Evolutionary conservation across 2,329 filamentous ascomycete species (phyloP).

Genomic region (Fusarium sacchari): DNA sequence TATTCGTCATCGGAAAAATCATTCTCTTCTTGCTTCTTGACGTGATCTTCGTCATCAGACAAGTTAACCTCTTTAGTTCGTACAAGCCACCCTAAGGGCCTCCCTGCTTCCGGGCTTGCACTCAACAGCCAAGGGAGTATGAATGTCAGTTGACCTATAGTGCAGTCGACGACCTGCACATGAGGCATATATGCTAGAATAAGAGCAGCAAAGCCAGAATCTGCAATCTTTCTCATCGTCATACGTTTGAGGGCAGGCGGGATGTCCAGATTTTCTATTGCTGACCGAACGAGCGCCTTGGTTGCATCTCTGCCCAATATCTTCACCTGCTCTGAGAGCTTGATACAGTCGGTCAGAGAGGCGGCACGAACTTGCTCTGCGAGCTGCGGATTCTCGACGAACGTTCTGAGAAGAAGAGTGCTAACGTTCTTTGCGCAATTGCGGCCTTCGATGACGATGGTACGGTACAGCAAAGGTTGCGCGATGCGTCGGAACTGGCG

Average conservation of each 20-base stretch:
- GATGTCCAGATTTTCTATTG: not conserved
- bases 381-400: not conserved
- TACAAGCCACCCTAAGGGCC: not conserved
- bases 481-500: conserved; percentile 7
- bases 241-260: not conserved
- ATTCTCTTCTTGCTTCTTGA: not conserved
- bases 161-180: not conserved
- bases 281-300: not conserved
- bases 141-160: rapidly evolving
- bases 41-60: not conserved
- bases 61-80: not conserved
- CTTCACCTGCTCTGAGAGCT: rapidly evolving
- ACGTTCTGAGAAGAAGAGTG: not conserved
- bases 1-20: not conserved
- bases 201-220: not conserved
- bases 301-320: not conserved
- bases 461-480: not conserved
- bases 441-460: not conserved
- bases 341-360: not conserved
- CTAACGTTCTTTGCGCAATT: rapidly evolving
- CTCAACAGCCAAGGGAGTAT: not conserved
- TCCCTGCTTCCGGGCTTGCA: not conserved
- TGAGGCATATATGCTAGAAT: not conserved
- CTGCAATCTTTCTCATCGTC: rapidly evolving
- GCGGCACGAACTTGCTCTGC: not conserved